Evolutionary conservation across 139 green algal species (phyloP).

Genomic region (Astrephomene gubernaculifera): DNA sequence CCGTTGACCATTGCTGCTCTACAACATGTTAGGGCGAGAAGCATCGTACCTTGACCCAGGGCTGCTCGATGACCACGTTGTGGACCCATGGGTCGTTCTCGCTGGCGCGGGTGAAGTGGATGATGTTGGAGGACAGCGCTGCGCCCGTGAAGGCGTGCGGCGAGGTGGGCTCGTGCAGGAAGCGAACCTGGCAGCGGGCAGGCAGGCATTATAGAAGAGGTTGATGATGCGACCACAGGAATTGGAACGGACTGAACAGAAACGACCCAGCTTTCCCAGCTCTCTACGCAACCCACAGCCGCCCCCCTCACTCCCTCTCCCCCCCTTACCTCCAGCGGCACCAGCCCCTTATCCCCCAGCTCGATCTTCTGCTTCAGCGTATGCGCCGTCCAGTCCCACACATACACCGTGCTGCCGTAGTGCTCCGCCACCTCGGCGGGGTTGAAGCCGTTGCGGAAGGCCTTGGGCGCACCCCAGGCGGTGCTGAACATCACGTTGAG

Average conservation of each 20-base stretch:
- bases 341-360: slow-evolving; percentile 78
- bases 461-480: slow-evolving; percentile 76
- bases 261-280: too few species aligned
- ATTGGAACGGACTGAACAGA: too few species aligned
- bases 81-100: slow-evolving; percentile 11
- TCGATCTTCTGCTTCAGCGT: slow-evolving; percentile 73
- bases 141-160: slow-evolving; percentile 78
- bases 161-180: slow-evolving; percentile 81
- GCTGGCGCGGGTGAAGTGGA: slow-evolving; percentile 72
- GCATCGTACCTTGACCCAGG: slow-evolving; percentile 60
- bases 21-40: too few species aligned
- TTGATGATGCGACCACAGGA: too few species aligned
- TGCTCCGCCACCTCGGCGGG: slow-evolving; percentile 57
- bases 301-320: too few species aligned
- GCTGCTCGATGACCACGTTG: slow-evolving; percentile 64
- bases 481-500: slow-evolving; percentile 86
- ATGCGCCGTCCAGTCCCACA: slow-evolving; percentile 82
- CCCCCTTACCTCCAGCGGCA: slow-evolving; percentile 83
- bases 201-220: too few species aligned
- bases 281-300: too few species aligned
- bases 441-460: slow-evolving; percentile 86
- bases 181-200: slow-evolving; percentile 71
- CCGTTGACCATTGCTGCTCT: too few species aligned
- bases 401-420: slow-evolving; percentile 77
- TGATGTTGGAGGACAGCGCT: slow-evolving; percentile 83